phyloP scores from a whole-genome alignment of 2,329 filamentous ascomycete species.

The Pseudogymnoascus sp. region DNA sequence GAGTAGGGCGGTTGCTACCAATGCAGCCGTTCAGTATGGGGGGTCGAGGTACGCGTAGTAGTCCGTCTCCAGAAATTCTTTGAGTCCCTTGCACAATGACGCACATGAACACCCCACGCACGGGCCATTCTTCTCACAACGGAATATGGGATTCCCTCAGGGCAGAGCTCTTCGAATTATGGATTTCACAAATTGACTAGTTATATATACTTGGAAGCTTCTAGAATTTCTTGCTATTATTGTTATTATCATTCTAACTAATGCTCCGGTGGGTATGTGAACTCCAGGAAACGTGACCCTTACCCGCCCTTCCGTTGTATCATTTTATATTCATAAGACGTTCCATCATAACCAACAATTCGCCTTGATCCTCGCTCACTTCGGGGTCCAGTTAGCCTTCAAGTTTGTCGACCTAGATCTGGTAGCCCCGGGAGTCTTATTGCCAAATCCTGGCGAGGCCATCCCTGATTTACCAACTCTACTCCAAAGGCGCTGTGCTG shows the following conservation, averaged over 20 bases:
- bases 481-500: conserved; percentile 60
- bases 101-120: not conserved
- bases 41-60: not conserved
- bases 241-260: not conserved
- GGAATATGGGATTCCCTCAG: not conserved
- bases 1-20: not conserved
- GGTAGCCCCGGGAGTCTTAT: conserved; percentile 21
- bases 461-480: conserved; percentile 43
- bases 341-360: not conserved
- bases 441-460: conserved; percentile 21
- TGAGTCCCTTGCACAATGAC: not conserved
- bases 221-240: not conserved
- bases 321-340: conserved; percentile 3
- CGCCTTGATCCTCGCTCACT: not conserved
- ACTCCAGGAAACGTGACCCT: not conserved
- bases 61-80: not conserved
- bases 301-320: not conserved
- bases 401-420: conserved; percentile 21
- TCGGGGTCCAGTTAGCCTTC: conserved; percentile 22
- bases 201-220: not conserved
- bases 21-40: not conserved
- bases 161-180: not conserved
- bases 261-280: not conserved
- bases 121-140: not conserved
- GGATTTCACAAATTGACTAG: not conserved